Evolutionary conservation across 768 basidiomycete genomes (phyloP).

Genomic region (Mycena chlorophos): DNA sequence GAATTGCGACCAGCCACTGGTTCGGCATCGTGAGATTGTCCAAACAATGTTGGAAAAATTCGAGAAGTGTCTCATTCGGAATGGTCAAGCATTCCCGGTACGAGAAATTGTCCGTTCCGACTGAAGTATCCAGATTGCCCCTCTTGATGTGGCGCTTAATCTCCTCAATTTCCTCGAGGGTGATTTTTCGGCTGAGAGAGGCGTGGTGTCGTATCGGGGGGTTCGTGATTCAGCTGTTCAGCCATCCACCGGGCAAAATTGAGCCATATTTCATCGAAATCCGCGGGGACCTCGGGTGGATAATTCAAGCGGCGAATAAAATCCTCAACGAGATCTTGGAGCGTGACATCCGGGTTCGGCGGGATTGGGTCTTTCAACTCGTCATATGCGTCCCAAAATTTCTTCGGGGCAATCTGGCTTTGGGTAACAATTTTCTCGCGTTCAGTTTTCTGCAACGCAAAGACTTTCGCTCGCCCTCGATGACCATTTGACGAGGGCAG

Average conservation of each 20-base stretch:
- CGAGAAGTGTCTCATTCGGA: constrained; percentile 12
- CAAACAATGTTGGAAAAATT: constrained; percentile 5
- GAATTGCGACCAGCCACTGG: constrained; percentile 1
- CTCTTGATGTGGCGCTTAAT: background rate
- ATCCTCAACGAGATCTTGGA: background rate
- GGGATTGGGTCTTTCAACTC: background rate
- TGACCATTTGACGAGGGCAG: background rate
- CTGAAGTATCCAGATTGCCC: background rate
- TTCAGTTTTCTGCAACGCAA: background rate
- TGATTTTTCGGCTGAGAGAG: background rate
- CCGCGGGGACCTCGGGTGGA: background rate
- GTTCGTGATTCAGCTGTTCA: background rate
- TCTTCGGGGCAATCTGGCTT: background rate
- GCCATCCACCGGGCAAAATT: background rate
- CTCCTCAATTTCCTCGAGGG: background rate
- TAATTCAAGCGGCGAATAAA: constrained; percentile 2
- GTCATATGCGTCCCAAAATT: background rate
- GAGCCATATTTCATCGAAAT: background rate
- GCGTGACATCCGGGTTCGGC: background rate
- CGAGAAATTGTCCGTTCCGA: background rate
- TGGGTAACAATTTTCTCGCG: background rate
- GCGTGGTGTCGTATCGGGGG: background rate
- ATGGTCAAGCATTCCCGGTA: constrained; percentile 3
- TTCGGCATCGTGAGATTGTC: background rate
- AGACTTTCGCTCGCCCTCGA: constrained; percentile 7